Evolutionary conservation across 1,139 yeast species (phyloP).

Genomic region (Eremothecium sinecaudum): DNA sequence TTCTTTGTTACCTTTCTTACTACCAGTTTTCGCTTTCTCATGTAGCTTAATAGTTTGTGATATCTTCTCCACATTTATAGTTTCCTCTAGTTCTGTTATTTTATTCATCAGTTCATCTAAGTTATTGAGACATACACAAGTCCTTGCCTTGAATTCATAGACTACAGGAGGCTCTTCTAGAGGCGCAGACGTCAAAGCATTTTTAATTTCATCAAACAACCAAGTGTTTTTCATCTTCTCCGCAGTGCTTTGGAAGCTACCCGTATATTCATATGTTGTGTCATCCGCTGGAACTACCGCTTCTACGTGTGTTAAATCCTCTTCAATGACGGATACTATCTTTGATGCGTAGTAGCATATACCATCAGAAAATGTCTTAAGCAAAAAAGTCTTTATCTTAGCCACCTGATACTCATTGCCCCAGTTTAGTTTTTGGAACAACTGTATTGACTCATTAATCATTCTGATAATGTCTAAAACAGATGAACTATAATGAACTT

Average conservation of each 20-base stretch:
- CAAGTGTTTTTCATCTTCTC: constrained; percentile 38
- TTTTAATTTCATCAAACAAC: constrained; percentile 43
- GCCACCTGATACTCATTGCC: constrained; percentile 52
- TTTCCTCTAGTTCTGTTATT: constrained; percentile 50
- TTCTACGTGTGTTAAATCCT: constrained; percentile 41
- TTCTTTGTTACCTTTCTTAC: constrained; percentile 29
- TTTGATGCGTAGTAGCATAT: constrained; percentile 44
- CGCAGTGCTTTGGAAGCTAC: constrained; percentile 31
- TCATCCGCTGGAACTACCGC: constrained; percentile 18
- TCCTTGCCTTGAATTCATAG: constrained; percentile 49
- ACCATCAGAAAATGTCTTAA: constrained; percentile 56
- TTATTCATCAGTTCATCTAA: constrained; percentile 52
- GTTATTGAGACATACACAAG: constrained; percentile 72
- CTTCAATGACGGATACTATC: constrained; percentile 39
- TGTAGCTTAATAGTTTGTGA: constrained; percentile 40
- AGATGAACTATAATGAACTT: constrained; percentile 41
- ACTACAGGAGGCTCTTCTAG: constrained; percentile 42
- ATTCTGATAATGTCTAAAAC: constrained; percentile 60
- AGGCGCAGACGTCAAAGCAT: constrained; percentile 34
- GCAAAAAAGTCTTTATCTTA: constrained; percentile 45
- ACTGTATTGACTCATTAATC: constrained; percentile 46
- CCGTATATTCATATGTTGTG: constrained; percentile 27
- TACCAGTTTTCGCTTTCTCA: constrained; percentile 23
- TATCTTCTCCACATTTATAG: constrained; percentile 52
- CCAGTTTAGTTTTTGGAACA: constrained; percentile 56